Evolutionary conservation across 805 yeast genomes (phyloP), one percentile per base, ranked within the genome.

Genomic region (Saccharomycopsis selenospora): DNA sequence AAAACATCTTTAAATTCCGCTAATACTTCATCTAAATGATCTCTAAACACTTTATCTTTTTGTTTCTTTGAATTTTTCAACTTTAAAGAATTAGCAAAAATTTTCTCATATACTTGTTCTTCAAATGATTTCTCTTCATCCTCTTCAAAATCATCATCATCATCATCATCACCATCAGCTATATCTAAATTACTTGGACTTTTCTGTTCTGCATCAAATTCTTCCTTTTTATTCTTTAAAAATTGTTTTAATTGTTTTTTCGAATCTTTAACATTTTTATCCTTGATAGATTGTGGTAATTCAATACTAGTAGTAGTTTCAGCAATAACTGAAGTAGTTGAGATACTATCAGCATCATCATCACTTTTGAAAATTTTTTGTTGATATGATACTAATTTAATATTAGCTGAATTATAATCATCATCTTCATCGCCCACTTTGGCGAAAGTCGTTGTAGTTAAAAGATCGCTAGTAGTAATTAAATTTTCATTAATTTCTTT

Each of bases 61-160:
- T n/a, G 13, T 24, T 27, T 29, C 40, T 50, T 53, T 17, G 47
- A 45, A 18, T 10, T 20, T 30, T 46, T 50, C 14, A 53, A 30
- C 10, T 17, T 36, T 3, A 52, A 17, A 8, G 55, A 52, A 18
- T 46, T 52, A 4, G 14, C 14, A 24, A 54, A 46, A 30, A 51
- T 46, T 23, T 27, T 42, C n/a, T 40, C 22, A 25, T 40, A 29
- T 13, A 30, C 17, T 13, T 42, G 42, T 28, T 50, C 54, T 20
- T 45, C 51, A 33, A 25, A n/a, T 43, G 46, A 14, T 23, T 26
- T 17, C 47, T 57, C 54, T 42, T 54, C 59, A 27, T 51, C 51
- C 47, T 57, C 54, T 41, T 54, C 59, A 27, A 50, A 50, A 23
- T 58, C 57, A 11, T 50, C 55, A 29, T 45, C 50, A 13, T 43